These are phyloP conservation scores for Picocystis sp. DNA, from an alignment of 163 green algal genomes.

Conservation along the genomic window DNA sequence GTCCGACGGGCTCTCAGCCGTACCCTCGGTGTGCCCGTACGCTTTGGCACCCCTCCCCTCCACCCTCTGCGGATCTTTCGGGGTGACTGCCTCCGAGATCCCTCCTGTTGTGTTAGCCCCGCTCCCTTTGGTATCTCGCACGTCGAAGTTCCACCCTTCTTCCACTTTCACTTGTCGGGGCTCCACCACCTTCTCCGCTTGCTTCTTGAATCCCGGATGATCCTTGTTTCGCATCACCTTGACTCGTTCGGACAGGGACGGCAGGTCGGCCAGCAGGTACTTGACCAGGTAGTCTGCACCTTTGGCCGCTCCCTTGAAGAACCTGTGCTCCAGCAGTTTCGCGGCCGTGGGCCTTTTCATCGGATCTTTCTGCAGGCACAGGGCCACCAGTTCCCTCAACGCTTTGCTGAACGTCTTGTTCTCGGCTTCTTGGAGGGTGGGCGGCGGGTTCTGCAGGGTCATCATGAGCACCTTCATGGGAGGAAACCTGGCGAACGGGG, in stretches of 20 bases:
- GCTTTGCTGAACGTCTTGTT: conserved; percentile 68
- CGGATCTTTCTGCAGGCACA: conserved; percentile 89
- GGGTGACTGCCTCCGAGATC: not conserved
- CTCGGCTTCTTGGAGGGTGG: conserved; percentile 48
- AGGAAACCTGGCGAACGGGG: conserved; percentile 60
- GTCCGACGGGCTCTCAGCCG: no score
- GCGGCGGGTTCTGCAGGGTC: conserved; percentile 84
- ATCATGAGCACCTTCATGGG: conserved; percentile 79
- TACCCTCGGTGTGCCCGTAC: no score
- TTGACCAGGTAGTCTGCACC: conserved; percentile 41
- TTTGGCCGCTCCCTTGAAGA: conserved; percentile 70
- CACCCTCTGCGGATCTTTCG: no score
- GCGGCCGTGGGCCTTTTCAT: conserved; percentile 57
- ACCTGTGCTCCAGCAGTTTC: conserved; percentile 87
- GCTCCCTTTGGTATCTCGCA: conserved; percentile 60
- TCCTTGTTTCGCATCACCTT: conserved; percentile 47
- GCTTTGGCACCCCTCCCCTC: no score
- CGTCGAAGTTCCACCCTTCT: conserved; percentile 93
- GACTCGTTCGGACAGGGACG: conserved; percentile 62
- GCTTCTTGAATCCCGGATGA: conserved; percentile 22
- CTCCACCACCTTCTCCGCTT: conserved; percentile 25
- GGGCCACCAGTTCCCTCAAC: conserved; percentile 78
- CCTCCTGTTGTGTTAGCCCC: conserved; percentile 19
- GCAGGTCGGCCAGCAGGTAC: conserved; percentile 54
- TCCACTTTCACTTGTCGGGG: conserved; percentile 36